A percentile compares a stretch with the other conserved stretches of the same genome.
phyloP scores from a whole-genome alignment of 2,329 filamentous ascomycete species.

The Verticillium nubilum region DNA sequence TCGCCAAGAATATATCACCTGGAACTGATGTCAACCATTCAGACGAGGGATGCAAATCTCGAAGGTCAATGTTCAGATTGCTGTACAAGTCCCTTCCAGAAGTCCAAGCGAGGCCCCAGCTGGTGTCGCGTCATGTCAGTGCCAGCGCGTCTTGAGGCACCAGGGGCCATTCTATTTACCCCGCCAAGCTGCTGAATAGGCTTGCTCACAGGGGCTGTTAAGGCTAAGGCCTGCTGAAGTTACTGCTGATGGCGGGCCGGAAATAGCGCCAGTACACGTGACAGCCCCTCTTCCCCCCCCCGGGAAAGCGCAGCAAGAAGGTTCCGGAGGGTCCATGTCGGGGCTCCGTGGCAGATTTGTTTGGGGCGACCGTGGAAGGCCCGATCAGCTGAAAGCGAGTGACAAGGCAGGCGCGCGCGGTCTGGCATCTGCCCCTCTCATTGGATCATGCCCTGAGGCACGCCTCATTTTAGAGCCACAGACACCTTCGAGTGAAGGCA shows the following conservation, averaged over 20 bases:
- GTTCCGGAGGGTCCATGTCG: not conserved
- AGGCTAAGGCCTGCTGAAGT: not conserved
- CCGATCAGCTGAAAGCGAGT: not conserved
- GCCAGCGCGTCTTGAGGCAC: not conserved
- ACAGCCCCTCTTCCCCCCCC: not conserved
- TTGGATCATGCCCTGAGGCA: not conserved
- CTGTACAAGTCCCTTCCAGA: not conserved
- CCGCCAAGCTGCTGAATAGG: not conserved
- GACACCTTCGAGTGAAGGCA: not conserved
- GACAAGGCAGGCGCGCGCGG: not conserved
- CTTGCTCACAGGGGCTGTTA: not conserved
- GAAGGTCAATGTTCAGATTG: not conserved
- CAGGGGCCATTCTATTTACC: not conserved
- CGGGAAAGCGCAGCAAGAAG: not conserved
- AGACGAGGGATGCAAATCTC: not conserved
- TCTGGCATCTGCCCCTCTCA: not conserved
- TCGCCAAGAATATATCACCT: not conserved
- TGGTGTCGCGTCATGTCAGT: not conserved
- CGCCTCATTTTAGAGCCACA: not conserved
- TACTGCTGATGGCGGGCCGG: not conserved
- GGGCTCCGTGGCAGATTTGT: not conserved
- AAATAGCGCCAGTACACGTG: constrained; percentile 7
- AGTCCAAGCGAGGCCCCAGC: not conserved
- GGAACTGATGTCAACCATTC: not conserved
- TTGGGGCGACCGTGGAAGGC: not conserved